Evolutionary conservation across 495 filamentous ascomycete genomes (phyloP).

Genomic region (Neurospora sublineolata): DNA sequence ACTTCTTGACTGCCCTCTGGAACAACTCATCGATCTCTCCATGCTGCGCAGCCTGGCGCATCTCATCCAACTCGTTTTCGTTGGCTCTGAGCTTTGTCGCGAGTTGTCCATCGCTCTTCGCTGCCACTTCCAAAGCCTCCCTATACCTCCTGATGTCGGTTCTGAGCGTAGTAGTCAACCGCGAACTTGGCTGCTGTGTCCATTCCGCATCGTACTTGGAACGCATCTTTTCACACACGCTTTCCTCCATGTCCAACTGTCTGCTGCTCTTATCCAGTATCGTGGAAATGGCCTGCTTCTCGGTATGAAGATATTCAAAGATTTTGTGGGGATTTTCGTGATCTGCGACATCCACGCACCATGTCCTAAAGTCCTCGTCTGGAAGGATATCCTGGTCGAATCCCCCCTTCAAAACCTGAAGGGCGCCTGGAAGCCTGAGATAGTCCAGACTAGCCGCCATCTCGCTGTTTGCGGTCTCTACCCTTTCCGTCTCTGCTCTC

Average conservation of each 20-base stretch:
- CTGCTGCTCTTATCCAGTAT: slow-evolving; percentile 71
- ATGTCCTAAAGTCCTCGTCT: slow-evolving; percentile 81
- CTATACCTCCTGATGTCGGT: slow-evolving; percentile 77
- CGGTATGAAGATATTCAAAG: slow-evolving; percentile 64
- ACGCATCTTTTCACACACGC: slow-evolving; percentile 97
- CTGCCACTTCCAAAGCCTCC: slow-evolving; percentile 80
- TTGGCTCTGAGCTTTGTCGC: slow-evolving; percentile 73
- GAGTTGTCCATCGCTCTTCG: slow-evolving; percentile 76
- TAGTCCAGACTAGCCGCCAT: slow-evolving; percentile 95
- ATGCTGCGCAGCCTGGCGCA: slow-evolving; percentile 78
- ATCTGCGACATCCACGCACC: slow-evolving; percentile 84
- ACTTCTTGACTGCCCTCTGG: slow-evolving; percentile 63
- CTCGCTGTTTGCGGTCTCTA: slow-evolving; percentile 82
- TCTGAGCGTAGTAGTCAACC: slow-evolving; percentile 76
- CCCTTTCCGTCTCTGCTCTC: slow-evolving; percentile 83
- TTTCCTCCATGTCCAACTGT: slow-evolving; percentile 90
- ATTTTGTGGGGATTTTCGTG: slow-evolving; percentile 61
- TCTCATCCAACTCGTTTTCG: slow-evolving; percentile 85
- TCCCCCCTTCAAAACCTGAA: slow-evolving; percentile 86
- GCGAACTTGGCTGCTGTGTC: slow-evolving; percentile 90
- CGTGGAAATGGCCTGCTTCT: slow-evolving; percentile 60
- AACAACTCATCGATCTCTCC: slow-evolving; percentile 85
- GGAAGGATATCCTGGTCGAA: slow-evolving; percentile 81
- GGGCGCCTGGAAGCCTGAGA: slow-evolving; percentile 73
- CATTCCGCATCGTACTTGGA: slow-evolving; percentile 93